phyloP scores from a whole-genome alignment of 371 early-diverging fungal genomes.

The Chytridium lagenaria region DNA sequence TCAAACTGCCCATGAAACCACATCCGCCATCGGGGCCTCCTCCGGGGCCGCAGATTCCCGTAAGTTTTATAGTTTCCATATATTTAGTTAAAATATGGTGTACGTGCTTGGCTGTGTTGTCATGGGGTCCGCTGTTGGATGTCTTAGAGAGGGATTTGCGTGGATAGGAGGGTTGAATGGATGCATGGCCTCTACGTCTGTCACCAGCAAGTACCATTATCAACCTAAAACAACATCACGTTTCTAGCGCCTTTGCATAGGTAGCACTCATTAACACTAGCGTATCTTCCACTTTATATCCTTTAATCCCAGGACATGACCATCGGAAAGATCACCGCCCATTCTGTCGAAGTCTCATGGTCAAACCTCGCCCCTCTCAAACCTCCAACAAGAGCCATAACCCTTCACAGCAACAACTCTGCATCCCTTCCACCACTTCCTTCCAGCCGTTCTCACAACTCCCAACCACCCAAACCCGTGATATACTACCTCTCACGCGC shows the following conservation, averaged over 20 bases:
- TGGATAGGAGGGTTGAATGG: too few relatives aligned
- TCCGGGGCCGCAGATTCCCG: neutral
- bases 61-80: too few relatives aligned
- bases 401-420: neutral
- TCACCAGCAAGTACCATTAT: too few relatives aligned
- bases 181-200: too few relatives aligned
- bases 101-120: too few relatives aligned
- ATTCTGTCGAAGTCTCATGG: constrained; percentile 14
- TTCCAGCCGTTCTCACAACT: neutral
- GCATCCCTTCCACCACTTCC: constrained; percentile 10
- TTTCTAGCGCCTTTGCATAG: neutral
- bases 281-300: neutral
- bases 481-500: constrained; percentile 10
- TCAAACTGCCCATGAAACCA: neutral
- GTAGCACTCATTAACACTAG: neutral
- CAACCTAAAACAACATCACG: too few relatives aligned
- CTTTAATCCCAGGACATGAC: neutral
- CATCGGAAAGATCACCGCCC: constrained; percentile 12
- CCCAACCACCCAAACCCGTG: neutral
- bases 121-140: too few relatives aligned
- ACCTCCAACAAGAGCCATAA: neutral
- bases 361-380: neutral
- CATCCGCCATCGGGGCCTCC: neutral
- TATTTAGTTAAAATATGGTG: too few relatives aligned
- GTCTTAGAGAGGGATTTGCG: too few relatives aligned